A percentile compares a stretch with the other conserved stretches of the same genome.
These are phyloP conservation scores for Lichenothelia convexa DNA, from an alignment of 495 filamentous ascomycete species.

Conservation along the genomic window DNA sequence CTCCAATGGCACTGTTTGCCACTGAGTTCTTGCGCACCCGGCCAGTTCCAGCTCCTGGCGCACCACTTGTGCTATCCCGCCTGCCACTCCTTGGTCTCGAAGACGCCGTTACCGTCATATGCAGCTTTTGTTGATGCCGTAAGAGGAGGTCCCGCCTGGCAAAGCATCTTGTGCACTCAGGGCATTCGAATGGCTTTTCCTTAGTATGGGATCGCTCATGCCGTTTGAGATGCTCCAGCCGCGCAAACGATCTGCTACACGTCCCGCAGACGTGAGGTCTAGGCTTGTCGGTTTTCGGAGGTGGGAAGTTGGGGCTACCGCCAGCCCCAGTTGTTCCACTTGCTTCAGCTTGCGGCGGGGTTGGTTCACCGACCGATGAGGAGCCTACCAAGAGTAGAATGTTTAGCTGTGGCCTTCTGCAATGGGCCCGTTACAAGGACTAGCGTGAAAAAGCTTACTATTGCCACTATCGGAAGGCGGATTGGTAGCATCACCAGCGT, in stretches of 20 bases:
- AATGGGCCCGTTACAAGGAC: no score
- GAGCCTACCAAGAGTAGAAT: no score
- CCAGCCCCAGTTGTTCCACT: no score
- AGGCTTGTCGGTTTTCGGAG: conserved; percentile 92
- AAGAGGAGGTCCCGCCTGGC: conserved; percentile 82
- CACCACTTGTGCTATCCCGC: conserved; percentile 58
- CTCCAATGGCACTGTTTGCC: conserved; percentile 35
- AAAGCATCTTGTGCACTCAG: conserved; percentile 89
- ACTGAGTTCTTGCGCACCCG: conserved; percentile 86
- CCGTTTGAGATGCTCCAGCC: conserved; percentile 91
- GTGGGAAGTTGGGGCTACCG: conserved; percentile 35
- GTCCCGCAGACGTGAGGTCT: conserved; percentile 88
- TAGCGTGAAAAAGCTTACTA: no score
- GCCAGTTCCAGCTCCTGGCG: conserved; percentile 22
- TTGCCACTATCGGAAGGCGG: no score
- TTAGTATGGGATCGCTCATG: conserved; percentile 98
- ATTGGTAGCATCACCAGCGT: no score
- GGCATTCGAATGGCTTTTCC: conserved; percentile 97
- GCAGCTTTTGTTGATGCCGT: conserved; percentile 95
- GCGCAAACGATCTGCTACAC: conserved; percentile 81
- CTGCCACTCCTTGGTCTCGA: conserved; percentile 67
- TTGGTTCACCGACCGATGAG: no score
- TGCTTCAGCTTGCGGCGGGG: no score
- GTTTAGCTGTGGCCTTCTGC: no score
- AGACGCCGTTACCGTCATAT: conserved; percentile 86